Base-by-base conservation (phyloP, 1,284 basidiomycete species). In the Golubevia sp. region DNA sequence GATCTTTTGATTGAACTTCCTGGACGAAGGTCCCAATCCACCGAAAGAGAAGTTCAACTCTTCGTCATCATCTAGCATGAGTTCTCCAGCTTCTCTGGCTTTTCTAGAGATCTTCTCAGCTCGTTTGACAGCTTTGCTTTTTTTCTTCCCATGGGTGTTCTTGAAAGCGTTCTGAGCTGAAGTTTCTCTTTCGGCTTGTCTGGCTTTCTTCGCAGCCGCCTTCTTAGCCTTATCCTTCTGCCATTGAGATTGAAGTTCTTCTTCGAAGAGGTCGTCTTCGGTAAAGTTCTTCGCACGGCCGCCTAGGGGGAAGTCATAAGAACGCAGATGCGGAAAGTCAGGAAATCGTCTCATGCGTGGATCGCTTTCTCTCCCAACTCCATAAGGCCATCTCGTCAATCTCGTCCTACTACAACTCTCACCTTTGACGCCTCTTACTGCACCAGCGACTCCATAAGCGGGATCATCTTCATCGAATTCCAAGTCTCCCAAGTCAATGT, bases 111-210 rank as follows among this genome's bases (percentile, higher is more conserved):
- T 62, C 51, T 71, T 74, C 48, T 70, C 72, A 8, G 66, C 63
- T 15, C 68, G 63, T 44, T 70, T 63, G 27, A 58, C 61, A 48
- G 55, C 59, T 8, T 65, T 50, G 7, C 54, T 53, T 54, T 74
- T 73, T 27, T 66, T 67, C 50, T 66, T 65, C 26, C 73, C 74
- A 53, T 79, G 74, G 18, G 78, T 76, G 60, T 73, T 73, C 50
- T 72, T 75, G 71, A 74, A 82, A 0, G 79, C 78, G 48, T 77
- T 76, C 54, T 71, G 66, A 18, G 79, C 71, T 0, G 70, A 71
- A 1, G 69, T 69, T 52, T 71, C 62, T 21, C 77, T 68, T 61
- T 78, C 76, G 20, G 59, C 61, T 18, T 56, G 56, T 11, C 67
- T 58, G 48, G 61, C 55, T 5, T 55, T 23, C 51, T 69, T 69